Evolutionary conservation across 768 basidiomycete species (phyloP).

Genomic region (Crepidotus variabilis): DNA sequence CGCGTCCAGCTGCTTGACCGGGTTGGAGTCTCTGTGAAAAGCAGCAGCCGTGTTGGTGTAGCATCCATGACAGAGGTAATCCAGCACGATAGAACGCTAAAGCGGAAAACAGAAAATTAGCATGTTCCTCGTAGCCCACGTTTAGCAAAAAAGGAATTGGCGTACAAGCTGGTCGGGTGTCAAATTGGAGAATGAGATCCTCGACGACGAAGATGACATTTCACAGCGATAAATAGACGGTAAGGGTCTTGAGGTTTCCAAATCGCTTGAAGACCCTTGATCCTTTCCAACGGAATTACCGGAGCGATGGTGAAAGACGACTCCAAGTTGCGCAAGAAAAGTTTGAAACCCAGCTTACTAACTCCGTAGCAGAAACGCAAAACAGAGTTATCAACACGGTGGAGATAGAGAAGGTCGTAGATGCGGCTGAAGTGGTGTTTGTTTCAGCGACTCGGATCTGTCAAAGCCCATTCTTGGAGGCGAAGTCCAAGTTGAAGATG

Average conservation of each 20-base stretch:
- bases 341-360: not conserved
- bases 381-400: not conserved
- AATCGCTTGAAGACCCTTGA: not conserved
- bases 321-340: not conserved
- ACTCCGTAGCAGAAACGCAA: not conserved
- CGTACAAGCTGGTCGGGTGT: constrained; percentile 45
- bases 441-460: not conserved
- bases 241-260: not conserved
- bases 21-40: constrained; percentile 55
- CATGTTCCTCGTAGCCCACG: not conserved
- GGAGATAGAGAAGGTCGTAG: not conserved
- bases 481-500: not conserved
- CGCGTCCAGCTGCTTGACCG: constrained; percentile 57
- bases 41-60: constrained; percentile 69
- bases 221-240: not conserved
- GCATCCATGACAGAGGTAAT: constrained; percentile 74
- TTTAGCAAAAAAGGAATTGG: constrained; percentile 2
- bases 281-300: not conserved
- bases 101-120: constrained; percentile 2
- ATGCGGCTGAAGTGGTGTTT: not conserved
- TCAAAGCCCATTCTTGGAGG: not conserved
- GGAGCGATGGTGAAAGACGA: not conserved
- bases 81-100: constrained; percentile 67
- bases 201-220: not conserved
- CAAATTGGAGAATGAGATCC: constrained; percentile 23